Conservation (phyloP, 2,329 filamentous ascomycete genomes). For the Trichoderma asperellum region DNA sequence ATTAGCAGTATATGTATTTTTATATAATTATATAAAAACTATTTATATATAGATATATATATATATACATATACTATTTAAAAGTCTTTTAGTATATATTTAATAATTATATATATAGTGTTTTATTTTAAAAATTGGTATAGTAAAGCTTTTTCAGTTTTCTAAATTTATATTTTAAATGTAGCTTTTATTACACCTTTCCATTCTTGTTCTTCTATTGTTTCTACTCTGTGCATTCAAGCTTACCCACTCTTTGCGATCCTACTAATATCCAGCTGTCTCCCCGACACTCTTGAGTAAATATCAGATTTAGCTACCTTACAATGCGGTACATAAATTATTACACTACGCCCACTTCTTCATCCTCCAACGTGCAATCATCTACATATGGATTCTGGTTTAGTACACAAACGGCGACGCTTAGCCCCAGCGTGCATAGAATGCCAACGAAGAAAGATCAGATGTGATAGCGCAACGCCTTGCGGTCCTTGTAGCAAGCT, state of each 20-base stretch:
- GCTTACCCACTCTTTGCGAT: background rate
- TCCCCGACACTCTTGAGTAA: background rate
- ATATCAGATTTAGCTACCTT: background rate
- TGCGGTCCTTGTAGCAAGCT: slow-evolving; percentile 1
- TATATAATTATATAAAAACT: too few relatives aligned
- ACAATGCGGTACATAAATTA: background rate
- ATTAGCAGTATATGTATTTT: too few relatives aligned
- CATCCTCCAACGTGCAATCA: too few relatives aligned
- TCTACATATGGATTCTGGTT: background rate
- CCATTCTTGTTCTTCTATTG: background rate
- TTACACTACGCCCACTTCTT: background rate
- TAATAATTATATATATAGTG: too few relatives aligned
- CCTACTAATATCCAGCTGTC: background rate
- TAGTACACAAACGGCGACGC: background rate
- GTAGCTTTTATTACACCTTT: background rate
- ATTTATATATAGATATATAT: too few relatives aligned
- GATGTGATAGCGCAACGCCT: background rate
- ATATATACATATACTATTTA: too few relatives aligned
- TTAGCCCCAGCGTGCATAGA: background rate
- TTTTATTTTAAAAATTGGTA: background rate
- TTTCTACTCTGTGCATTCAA: background rate
- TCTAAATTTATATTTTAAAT: background rate
- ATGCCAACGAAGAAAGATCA: background rate
- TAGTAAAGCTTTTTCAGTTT: background rate
- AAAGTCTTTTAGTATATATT: too few relatives aligned